Percentiles rank a stretch among this genome's conserved stretches.
These are phyloP conservation scores for Trichosporon ovoides DNA, from an alignment of 1,284 basidiomycete genomes.

Conservation along the genomic window DNA sequence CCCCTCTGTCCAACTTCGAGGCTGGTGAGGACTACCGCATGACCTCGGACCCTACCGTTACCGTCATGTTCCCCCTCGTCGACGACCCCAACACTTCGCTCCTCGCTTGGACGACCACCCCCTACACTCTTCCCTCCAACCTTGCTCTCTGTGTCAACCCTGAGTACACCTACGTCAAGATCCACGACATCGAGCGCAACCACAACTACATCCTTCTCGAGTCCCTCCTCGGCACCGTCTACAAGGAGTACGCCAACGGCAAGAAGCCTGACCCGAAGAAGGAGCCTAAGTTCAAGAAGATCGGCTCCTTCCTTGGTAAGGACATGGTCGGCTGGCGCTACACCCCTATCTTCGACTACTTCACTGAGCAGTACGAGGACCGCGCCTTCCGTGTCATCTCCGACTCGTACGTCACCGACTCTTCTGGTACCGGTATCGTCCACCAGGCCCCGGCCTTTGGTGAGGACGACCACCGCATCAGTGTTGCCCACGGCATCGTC, in stretches of 20 bases:
- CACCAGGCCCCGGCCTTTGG: slow-evolving; percentile 98
- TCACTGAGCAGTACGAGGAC: slow-evolving; percentile 89
- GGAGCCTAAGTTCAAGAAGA: slow-evolving; percentile 92
- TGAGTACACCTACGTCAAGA: slow-evolving; percentile 93
- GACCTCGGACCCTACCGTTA: slow-evolving; percentile 92
- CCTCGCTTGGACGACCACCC: slow-evolving; percentile 98
- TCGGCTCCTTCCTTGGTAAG: slow-evolving; percentile 76
- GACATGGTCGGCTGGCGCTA: slow-evolving; percentile 97
- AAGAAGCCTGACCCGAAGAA: slow-evolving; percentile 56
- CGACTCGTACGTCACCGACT: slow-evolving; percentile 90
- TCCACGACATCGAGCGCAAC: slow-evolving; percentile 82
- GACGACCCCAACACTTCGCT: slow-evolving; percentile 88
- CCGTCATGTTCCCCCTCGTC: slow-evolving; percentile 85
- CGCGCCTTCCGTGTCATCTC: slow-evolving; percentile 83
- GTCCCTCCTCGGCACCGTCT: slow-evolving; percentile 77
- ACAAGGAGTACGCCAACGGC: slow-evolving; percentile 72
- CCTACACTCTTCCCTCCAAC: slow-evolving; percentile 97
- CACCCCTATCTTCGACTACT: slow-evolving; percentile 93
- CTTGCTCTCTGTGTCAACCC: slow-evolving; percentile 93
- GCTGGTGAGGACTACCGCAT: slow-evolving; percentile 90
- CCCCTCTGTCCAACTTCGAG: slow-evolving; percentile 97
- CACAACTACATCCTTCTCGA: slow-evolving; percentile 93
- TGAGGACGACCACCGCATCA: slow-evolving; percentile 96
- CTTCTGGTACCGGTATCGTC: slow-evolving; percentile 95
- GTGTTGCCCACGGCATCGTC: slow-evolving; percentile 75